phyloP scores from a whole-genome alignment of 176 grass and related monocot genomes.

The Urochloa ruziziensis region DNA sequence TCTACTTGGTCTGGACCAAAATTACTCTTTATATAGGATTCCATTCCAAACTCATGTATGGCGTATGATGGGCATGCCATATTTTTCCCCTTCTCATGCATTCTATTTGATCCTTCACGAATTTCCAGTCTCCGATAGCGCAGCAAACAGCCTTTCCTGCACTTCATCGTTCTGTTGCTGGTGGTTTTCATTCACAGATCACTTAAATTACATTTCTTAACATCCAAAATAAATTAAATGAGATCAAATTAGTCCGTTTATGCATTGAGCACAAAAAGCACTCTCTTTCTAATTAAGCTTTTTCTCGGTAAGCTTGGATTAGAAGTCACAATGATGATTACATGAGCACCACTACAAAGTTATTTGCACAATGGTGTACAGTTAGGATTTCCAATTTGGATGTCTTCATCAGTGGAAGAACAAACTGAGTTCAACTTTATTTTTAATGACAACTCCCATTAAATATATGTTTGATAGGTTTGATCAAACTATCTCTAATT shows the following conservation, averaged over 20 bases:
- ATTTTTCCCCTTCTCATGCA: background rate
- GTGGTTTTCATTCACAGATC: background rate
- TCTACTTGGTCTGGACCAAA: background rate
- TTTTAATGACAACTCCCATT: background rate
- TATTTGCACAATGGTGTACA: background rate
- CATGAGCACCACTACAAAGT: no score
- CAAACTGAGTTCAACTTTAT: background rate
- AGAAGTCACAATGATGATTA: background rate
- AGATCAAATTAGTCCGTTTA: no score
- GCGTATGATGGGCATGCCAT: background rate
- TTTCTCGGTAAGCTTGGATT: no score
- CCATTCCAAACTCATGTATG: background rate
- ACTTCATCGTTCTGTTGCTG: background rate
- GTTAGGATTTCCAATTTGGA: background rate
- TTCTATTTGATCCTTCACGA: background rate
- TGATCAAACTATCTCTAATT: conserved; percentile 7
- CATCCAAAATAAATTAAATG: no score
- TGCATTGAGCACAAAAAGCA: no score
- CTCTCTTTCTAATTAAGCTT: no score
- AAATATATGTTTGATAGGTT: background rate
- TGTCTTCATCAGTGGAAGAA: background rate
- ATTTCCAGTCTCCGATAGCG: background rate
- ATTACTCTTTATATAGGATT: background rate
- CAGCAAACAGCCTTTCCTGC: background rate
- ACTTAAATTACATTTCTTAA: background rate